phyloP scores from a whole-genome alignment of 2,329 filamentous ascomycete genomes.

The Pseudogymnoascus sp. region DNA sequence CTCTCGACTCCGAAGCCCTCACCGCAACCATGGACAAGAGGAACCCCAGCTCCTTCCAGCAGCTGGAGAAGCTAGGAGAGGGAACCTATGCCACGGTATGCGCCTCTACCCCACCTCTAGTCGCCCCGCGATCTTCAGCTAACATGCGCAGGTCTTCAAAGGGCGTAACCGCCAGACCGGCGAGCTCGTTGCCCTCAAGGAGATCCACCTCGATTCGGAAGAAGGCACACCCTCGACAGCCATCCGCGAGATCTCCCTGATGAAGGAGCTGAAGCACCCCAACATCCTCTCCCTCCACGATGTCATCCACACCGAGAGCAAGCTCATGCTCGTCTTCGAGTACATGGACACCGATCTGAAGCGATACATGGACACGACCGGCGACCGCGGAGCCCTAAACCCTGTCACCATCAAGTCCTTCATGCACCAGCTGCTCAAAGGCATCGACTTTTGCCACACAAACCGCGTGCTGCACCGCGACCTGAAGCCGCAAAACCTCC shows the following conservation, averaged over 20 bases:
- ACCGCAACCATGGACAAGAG: slow-evolving; percentile 69
- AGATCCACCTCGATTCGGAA: slow-evolving; percentile 97
- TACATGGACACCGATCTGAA: slow-evolving; percentile 98
- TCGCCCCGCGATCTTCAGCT: slow-evolving; percentile 17
- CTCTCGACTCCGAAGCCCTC: slow-evolving; percentile 22
- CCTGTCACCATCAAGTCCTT: slow-evolving; percentile 93
- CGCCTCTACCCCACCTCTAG: neutral
- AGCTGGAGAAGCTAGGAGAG: slow-evolving; percentile 97
- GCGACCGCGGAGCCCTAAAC: slow-evolving; percentile 83
- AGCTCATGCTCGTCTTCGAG: slow-evolving; percentile 98
- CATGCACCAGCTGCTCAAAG: slow-evolving; percentile 94
- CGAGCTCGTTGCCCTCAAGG: slow-evolving; percentile 92
- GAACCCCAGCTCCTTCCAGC: slow-evolving; percentile 96
- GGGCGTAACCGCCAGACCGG: slow-evolving; percentile 95
- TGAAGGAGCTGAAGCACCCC: slow-evolving; percentile 99
- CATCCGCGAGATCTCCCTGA: slow-evolving; percentile 95
- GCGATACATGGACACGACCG: slow-evolving; percentile 94
- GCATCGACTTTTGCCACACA: slow-evolving; percentile 96
- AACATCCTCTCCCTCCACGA: slow-evolving; percentile 97
- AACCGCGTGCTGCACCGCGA: slow-evolving; percentile 94
- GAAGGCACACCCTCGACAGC: slow-evolving; percentile 96
- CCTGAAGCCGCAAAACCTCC: slow-evolving; percentile 89
- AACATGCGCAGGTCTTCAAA: slow-evolving; percentile 75
- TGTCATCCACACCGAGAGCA: slow-evolving; percentile 99
- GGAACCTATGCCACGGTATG: slow-evolving; percentile 93